Evolutionary conservation across 208 protist species (phyloP).

Genomic region (Leishmania aethiopica): DNA sequence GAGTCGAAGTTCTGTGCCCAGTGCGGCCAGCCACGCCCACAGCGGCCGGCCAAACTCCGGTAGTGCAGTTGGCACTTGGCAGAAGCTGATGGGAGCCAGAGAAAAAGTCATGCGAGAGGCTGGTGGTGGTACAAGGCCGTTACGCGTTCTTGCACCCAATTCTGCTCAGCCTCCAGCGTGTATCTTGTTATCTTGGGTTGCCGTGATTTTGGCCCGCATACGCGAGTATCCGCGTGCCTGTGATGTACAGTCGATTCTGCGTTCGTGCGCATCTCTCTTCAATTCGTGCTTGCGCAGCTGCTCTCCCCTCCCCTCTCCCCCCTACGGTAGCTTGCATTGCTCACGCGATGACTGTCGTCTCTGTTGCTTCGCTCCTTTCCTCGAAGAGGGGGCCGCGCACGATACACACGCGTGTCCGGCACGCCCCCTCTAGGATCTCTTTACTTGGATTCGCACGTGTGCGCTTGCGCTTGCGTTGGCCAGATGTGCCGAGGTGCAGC

Average conservation of each 20-base stretch:
- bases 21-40: slow-evolving; percentile 48
- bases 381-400: too few species aligned
- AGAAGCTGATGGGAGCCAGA: not conserved
- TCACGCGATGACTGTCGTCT: not conserved
- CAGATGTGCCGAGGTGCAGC: not conserved
- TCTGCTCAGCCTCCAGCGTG: not conserved
- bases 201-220: not conserved
- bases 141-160: not conserved
- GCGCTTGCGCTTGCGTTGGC: not conserved
- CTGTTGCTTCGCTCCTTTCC: not conserved
- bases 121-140: not conserved
- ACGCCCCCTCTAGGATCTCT: not conserved
- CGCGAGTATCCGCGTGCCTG: not conserved
- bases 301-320: not conserved
- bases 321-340: not conserved
- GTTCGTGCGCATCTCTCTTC: not conserved
- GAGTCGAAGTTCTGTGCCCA: slow-evolving; percentile 61
- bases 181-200: not conserved
- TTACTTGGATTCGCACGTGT: not conserved
- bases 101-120: not conserved
- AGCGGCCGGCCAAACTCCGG: slow-evolving; percentile 11
- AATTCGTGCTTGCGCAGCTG: not conserved
- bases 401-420: too few species aligned
- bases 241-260: not conserved
- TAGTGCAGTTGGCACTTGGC: not conserved